These are phyloP conservation scores for Aristolochia californica DNA, from an alignment of 164 flowering plant genomes.

Conservation along the genomic window DNA sequence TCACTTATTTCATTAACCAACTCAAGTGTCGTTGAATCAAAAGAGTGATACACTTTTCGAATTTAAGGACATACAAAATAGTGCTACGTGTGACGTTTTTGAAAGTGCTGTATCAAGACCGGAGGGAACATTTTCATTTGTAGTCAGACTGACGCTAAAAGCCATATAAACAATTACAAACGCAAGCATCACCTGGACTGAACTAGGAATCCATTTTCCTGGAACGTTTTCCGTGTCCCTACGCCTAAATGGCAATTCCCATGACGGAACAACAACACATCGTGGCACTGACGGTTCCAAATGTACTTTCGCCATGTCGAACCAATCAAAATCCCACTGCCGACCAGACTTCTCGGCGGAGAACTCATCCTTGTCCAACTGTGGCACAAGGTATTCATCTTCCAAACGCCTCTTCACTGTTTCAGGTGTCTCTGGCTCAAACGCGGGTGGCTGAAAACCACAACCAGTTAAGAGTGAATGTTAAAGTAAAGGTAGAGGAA, in stretches of 20 bases:
- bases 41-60: too few relatives aligned
- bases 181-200: slow-evolving; percentile 48
- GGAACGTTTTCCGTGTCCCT: slow-evolving; percentile 14
- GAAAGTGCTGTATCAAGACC: too few relatives aligned
- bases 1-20: too few relatives aligned
- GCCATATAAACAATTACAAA: neutral
- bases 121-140: neutral
- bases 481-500: neutral
- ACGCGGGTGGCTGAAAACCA: slow-evolving; percentile 70
- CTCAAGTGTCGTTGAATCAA: too few relatives aligned
- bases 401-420: slow-evolving; percentile 55
- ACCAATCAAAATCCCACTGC: slow-evolving; percentile 98
- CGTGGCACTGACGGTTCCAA: slow-evolving; percentile 74
- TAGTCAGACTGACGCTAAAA: neutral
- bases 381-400: slow-evolving; percentile 60
- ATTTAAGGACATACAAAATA: too few relatives aligned
- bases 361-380: slow-evolving; percentile 65
- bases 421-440: slow-evolving; percentile 59
- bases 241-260: slow-evolving; percentile 85
- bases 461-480: neutral
- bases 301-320: slow-evolving; percentile 51
- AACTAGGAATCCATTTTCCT: slow-evolving; percentile 60
- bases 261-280: slow-evolving; percentile 49
- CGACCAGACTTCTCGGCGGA: slow-evolving; percentile 66
- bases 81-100: too few relatives aligned